These are phyloP conservation scores for Suillus cothurnatus DNA, from an alignment of 768 basidiomycete genomes.

Conservation along the genomic window DNA sequence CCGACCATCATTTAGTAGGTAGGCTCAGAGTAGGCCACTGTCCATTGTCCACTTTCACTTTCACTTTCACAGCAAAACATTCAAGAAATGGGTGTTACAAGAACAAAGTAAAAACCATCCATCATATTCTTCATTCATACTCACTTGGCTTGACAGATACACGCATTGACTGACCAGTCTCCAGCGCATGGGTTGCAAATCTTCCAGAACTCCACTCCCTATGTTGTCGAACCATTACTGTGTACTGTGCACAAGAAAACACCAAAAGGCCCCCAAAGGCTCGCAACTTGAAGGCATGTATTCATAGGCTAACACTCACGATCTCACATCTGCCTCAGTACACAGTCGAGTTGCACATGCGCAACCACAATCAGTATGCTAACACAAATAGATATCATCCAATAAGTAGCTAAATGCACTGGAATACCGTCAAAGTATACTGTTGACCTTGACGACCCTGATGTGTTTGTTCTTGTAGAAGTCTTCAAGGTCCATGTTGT, in stretches of 20 bases:
- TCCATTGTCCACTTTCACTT: too few relatives aligned
- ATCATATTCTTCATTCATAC: neutral
- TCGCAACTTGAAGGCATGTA: conserved; percentile 49
- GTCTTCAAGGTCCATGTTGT: conserved; percentile 69
- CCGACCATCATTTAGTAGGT: too few relatives aligned
- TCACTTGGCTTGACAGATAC: conserved; percentile 44
- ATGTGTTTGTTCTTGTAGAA: conserved; percentile 77
- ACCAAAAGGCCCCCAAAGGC: conserved; percentile 35
- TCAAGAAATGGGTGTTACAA: too few relatives aligned
- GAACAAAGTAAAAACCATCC: conserved; percentile 54
- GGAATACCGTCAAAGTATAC: conserved; percentile 67
- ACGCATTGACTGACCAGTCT: conserved; percentile 71
- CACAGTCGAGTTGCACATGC: conserved; percentile 72
- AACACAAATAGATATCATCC: conserved; percentile 57
- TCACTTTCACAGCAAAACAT: too few relatives aligned
- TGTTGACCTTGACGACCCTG: conserved; percentile 69
- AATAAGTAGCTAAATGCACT: conserved; percentile 69
- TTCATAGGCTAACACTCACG: conserved; percentile 4
- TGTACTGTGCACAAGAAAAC: conserved; percentile 51
- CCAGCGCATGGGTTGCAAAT: conserved; percentile 68
- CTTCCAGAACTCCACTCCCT: too few relatives aligned
- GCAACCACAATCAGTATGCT: conserved; percentile 79
- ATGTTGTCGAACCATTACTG: conserved; percentile 53
- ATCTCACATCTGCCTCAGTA: too few relatives aligned
- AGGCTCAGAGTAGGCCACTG: too few relatives aligned